These are phyloP conservation scores for Plantago major DNA, from an alignment of 257 asterid species.

Conservation along the genomic window DNA sequence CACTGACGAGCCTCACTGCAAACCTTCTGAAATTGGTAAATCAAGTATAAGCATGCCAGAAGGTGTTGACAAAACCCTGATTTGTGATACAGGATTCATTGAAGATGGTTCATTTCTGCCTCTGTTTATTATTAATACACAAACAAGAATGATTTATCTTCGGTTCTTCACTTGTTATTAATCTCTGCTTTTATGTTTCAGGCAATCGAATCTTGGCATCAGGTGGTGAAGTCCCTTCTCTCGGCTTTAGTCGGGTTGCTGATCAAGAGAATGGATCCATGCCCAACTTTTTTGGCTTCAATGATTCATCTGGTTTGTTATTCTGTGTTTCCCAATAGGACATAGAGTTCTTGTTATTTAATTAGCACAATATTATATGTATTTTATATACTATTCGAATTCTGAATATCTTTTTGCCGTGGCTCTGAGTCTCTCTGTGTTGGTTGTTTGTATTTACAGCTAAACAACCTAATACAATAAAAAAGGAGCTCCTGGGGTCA, in stretches of 20 bases:
- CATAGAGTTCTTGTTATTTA: background rate
- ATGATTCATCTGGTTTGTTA: no score
- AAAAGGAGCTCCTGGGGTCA: background rate
- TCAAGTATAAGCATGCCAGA: slow-evolving; percentile 9
- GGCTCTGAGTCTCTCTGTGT: background rate
- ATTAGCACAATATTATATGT: background rate
- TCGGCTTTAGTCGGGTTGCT: slow-evolving; percentile 11
- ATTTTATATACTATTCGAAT: background rate
- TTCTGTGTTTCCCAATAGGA: no score
- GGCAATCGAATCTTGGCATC: background rate
- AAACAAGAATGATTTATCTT: background rate
- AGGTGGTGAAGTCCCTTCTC: background rate
- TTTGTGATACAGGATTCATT: slow-evolving; percentile 17
- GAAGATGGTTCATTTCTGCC: background rate
- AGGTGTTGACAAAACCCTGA: slow-evolving; percentile 15
- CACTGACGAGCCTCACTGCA: no score
- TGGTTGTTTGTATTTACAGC: background rate
- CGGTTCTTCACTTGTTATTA: background rate
- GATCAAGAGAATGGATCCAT: background rate
- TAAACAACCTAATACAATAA: background rate
- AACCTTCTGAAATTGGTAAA: slow-evolving; percentile 8
- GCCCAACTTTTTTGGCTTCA: no score
- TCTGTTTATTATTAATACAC: background rate
- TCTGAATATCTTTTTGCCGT: no score
- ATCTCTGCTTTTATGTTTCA: background rate